Conservation (phyloP, 148 eudicot genomes). For the Amaranthus palmeri region DNA sequence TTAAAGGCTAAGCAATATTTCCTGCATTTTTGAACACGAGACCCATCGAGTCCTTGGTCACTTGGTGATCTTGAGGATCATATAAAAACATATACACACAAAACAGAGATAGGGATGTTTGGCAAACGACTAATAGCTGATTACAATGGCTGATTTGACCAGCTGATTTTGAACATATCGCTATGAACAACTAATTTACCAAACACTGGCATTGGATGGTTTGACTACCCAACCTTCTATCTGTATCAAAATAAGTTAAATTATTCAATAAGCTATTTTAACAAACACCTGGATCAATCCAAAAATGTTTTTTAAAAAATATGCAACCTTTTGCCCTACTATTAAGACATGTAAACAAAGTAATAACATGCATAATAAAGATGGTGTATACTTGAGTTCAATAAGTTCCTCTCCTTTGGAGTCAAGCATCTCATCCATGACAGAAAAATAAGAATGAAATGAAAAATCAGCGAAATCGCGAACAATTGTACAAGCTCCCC, state of each 20-base stretch:
- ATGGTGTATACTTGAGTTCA: conserved; percentile 17
- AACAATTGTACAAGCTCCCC: conserved; percentile 30
- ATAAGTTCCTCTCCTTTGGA: conserved; percentile 20
- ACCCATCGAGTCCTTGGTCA: neutral
- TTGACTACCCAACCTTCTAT: no score
- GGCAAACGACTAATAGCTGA: no score
- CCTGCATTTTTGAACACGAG: neutral
- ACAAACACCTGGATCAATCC: no score
- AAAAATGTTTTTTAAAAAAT: no score
- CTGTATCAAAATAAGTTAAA: no score
- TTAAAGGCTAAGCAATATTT: neutral
- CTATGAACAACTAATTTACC: no score
- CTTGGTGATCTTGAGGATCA: neutral
- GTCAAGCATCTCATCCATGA: conserved; percentile 26
- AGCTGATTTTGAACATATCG: no score
- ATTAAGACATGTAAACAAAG: no score
- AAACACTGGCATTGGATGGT: no score
- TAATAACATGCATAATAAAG: neutral
- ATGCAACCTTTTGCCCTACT: neutral
- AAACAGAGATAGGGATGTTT: neutral
- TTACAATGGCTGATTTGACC: no score
- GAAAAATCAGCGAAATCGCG: conserved; percentile 29
- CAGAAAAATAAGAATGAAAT: conserved; percentile 25
- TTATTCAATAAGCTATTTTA: no score
- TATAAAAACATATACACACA: neutral